Conservation (phyloP, 805 yeast genomes). For the Wilhelminamyces savonicus region DNA sequence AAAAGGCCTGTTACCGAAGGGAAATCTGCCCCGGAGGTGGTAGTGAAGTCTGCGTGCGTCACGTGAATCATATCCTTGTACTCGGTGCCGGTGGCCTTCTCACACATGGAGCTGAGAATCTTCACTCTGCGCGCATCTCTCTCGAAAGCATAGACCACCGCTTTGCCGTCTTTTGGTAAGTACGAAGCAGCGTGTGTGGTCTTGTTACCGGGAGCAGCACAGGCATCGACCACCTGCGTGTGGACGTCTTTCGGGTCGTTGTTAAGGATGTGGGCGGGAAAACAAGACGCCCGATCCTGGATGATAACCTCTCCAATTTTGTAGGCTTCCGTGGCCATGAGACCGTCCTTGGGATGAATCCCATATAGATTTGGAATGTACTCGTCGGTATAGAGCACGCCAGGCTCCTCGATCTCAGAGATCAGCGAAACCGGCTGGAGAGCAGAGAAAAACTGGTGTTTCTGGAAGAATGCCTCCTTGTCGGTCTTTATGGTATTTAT, state of each 20-base stretch:
- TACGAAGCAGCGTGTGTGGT: slow-evolving; percentile 86
- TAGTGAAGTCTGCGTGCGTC: slow-evolving; percentile 60
- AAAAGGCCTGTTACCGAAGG: slow-evolving; percentile 69
- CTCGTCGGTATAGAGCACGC: slow-evolving; percentile 65
- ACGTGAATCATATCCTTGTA: slow-evolving; percentile 38
- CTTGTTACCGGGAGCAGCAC: slow-evolving; percentile 98
- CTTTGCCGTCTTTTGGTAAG: slow-evolving; percentile 23
- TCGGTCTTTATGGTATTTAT: slow-evolving; percentile 57
- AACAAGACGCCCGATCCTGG: slow-evolving; percentile 95
- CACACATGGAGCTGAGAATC: slow-evolving; percentile 69
- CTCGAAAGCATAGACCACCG: slow-evolving; percentile 77
- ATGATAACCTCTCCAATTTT: slow-evolving; percentile 73
- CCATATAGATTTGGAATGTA: slow-evolving; percentile 77
- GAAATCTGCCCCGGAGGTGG: slow-evolving; percentile 51
- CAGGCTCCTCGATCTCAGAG: slow-evolving; percentile 39
- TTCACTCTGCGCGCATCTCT: slow-evolving; percentile 69
- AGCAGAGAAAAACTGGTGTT: slow-evolving; percentile 30
- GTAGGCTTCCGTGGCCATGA: slow-evolving; percentile 66
- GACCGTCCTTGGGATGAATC: slow-evolving; percentile 65
- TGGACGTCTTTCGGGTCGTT: slow-evolving; percentile 43
- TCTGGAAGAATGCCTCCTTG: slow-evolving; percentile 29
- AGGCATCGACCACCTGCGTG: slow-evolving; percentile 75
- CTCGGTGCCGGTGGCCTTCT: slow-evolving; percentile 46
- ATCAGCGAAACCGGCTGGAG: slow-evolving; percentile 42
- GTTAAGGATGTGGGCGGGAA: slow-evolving; percentile 80